phyloP scores from a whole-genome alignment of 768 basidiomycete genomes.

The Pleurotus cornucopiae region DNA sequence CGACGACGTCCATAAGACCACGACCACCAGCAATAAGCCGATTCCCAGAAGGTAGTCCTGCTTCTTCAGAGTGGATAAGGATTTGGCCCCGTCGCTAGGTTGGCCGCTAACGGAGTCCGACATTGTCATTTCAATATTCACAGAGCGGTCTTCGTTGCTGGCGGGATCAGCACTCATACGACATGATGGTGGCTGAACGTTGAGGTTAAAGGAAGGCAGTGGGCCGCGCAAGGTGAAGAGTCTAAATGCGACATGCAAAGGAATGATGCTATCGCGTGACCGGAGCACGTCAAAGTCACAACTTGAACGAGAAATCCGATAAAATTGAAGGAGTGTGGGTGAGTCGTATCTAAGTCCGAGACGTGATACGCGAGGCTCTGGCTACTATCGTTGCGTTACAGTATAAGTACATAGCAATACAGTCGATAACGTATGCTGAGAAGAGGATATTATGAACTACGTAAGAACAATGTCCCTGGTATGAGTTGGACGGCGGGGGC shows the following conservation, averaged over 20 bases:
- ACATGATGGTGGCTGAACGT: neutral
- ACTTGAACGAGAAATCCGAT: neutral
- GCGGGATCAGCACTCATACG: neutral
- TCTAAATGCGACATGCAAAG: no score
- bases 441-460: neutral
- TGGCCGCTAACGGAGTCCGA: neutral
- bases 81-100: neutral
- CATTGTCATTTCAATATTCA: neutral
- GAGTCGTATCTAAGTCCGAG: no score
- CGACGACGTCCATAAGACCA: conserved; percentile 83
- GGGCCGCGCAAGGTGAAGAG: no score
- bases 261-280: conserved; percentile 2
- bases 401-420: conserved; percentile 6
- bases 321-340: neutral
- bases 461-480: conserved; percentile 10
- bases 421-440: neutral
- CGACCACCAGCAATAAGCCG: conserved; percentile 66
- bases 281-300: neutral
- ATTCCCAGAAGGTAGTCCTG: conserved; percentile 55
- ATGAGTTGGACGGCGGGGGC: neutral
- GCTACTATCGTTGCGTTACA: neutral
- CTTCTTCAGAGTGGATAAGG: conserved; percentile 16
- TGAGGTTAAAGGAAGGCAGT: no score
- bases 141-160: neutral
- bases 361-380: neutral